Evolutionary conservation across 352 stramenopile species (phyloP), one percentile per base, ranked within the genome.

Genomic region (Peronosclerospora sorghi): DNA sequence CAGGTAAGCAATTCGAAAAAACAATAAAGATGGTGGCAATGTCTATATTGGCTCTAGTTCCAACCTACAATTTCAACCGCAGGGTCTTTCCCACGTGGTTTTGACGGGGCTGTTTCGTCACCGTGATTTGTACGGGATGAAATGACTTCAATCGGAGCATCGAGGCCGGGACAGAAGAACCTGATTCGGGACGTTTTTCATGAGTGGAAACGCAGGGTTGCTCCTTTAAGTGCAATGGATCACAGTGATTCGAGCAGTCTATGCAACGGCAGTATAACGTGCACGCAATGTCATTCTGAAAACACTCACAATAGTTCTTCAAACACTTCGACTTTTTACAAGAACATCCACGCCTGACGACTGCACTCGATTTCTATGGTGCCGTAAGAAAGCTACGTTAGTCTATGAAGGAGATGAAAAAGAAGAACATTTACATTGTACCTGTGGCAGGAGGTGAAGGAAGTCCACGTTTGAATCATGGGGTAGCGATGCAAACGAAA

Each of bases 281-380:
- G 56, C 96, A 97, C 65, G 58, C 75, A 38, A 85, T 84, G 48
- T 52, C 78, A 60, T 90, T 95, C 64, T 97, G 77, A 63, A 97
- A 99, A 66, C 96, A 98, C 61, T 98, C 93, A 68, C 95, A 98
- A 68, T 98, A 92, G 50, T 98, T 98, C 61, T 98, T 99, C 17
- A 98, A 65, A 76, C 95, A 99, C 48, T 86, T 86, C 43, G 84
- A 97, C 54, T 97, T 97, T 51, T 97, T 98, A 73, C 96, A 99
- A 51, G 87, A 87, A 53, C 96, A 98, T 9, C 91, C 86, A 2
- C 75, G 70, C 42, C 83, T 63, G 49, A 85, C 72, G 20, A 85
- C 68, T 15, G 75, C 69, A 37, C 61, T 87, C 29, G 72, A 76
- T 67, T 85, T 87, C 68, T 62, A n/a, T n/a, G n/a, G n/a, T n/a